Evolutionary conservation across 2,329 filamentous ascomycete genomes (phyloP).

Genomic region (Colletotrichum sp.): DNA sequence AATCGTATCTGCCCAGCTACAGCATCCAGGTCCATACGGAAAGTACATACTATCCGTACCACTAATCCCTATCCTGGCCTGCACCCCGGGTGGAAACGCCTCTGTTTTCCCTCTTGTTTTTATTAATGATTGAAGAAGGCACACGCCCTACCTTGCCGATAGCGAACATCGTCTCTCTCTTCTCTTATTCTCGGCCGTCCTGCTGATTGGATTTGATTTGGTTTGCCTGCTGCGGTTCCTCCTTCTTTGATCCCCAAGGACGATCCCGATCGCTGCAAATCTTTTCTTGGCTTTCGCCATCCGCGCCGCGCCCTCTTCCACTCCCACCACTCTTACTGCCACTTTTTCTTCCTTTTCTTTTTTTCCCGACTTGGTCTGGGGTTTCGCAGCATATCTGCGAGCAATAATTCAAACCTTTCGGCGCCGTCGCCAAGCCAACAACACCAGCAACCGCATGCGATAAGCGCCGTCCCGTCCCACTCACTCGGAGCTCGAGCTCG

Average conservation of each 20-base stretch:
- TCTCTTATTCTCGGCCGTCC: background rate
- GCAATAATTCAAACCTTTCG: background rate
- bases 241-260: background rate
- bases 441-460: background rate
- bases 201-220: background rate
- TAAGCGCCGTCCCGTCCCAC: background rate
- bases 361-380: background rate
- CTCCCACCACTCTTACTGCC: background rate
- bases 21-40: background rate
- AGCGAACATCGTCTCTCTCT: background rate
- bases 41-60: background rate
- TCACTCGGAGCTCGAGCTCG: background rate
- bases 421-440: background rate
- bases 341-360: background rate
- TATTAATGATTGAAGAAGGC: background rate
- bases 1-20: background rate
- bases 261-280: constrained; percentile 5
- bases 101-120: background rate
- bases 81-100: constrained; percentile 13
- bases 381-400: background rate
- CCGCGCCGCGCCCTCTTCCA: background rate
- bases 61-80: constrained; percentile 5
- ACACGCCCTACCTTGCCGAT: background rate
- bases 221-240: background rate
- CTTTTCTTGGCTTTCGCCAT: constrained; percentile 2